Base-by-base conservation (phyloP, 2,329 filamentous ascomycete species). In the Ceratocystis variospora region DNA sequence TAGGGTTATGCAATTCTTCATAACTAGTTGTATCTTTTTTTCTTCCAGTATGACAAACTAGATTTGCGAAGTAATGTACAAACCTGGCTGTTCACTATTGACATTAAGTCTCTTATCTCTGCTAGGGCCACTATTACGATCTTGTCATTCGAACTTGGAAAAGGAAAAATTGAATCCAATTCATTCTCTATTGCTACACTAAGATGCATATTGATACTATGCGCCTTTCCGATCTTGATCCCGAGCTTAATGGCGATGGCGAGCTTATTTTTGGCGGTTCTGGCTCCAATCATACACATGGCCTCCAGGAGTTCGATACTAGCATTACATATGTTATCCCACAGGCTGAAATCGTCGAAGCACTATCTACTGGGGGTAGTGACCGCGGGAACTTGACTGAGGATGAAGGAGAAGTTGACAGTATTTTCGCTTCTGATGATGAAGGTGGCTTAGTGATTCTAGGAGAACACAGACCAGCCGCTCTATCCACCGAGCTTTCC, bases 401-500 rank as follows among this genome's bases (percentile, higher is more conserved):
- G 31, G 37, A 57, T 15, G 41, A 25, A 10, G 63, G 61, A 31
- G 33, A 55, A 8, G 46, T 33, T 25, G 66, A 69, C 48, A 66
- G 67, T 41, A 64, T 69, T 31, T 69, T 69, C 61, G 68, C 65
- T 31, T 59, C 55, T 48, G 63, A 61, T 17, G 53, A 55, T 6
- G 45, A 67, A n/a, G 37, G 46, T 5, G 48, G 61, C 12, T 15
- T 46, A 25, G 19, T 28, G n/a, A 31, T 62, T 41, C 19, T 19
- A 46, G 62, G 61, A n/a, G 55, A 61, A 22, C 12, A 63, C 41
- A 37, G 28, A 59, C 28, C 7, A 17, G 12, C 25, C 17, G n/a
- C 17, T 7, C 1, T 19, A 12, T 37, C 33, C 8, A 12, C 61
- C 1, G 28, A 28, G 37, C 79, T 77, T 41, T 82, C 79, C 72